phyloP scores from a whole-genome alignment of 768 basidiomycete species.

The Tricholoma terreum region DNA sequence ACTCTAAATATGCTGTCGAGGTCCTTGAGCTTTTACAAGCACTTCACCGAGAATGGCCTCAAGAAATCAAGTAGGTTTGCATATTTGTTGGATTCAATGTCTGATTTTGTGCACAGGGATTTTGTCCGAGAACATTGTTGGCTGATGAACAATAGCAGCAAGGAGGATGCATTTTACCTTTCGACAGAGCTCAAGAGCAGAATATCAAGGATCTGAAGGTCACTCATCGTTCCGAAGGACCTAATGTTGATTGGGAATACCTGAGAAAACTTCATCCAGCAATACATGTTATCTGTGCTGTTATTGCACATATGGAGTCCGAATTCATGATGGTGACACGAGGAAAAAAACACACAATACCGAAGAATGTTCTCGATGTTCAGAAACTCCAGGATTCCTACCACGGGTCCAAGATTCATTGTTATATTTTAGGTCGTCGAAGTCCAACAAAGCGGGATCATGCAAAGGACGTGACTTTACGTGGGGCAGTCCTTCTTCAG shows the following conservation, averaged over 20 bases:
- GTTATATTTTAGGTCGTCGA: too few species aligned
- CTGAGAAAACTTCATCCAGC: constrained; percentile 31
- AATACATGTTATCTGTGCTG: constrained; percentile 23
- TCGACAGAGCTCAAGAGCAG: neutral
- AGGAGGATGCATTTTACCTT: neutral
- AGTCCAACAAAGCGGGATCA: constrained; percentile 7
- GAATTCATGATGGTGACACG: constrained; percentile 20
- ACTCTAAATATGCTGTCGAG: neutral
- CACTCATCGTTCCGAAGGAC: constrained; percentile 30
- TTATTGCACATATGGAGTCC: constrained; percentile 23
- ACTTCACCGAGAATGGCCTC: neutral
- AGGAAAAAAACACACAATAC: constrained; percentile 25
- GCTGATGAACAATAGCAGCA: neutral
- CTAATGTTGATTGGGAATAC: constrained; percentile 29
- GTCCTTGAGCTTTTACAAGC: neutral
- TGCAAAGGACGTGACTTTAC: constrained; percentile 18
- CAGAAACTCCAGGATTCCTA: constrained; percentile 17
- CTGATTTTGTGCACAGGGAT: neutral
- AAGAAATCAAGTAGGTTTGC: neutral
- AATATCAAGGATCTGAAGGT: constrained; percentile 7
- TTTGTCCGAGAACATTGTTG: neutral
- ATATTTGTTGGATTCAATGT: neutral
- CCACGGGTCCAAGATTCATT: constrained; percentile 14
- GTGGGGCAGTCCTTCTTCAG: too few species aligned
- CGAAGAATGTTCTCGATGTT: constrained; percentile 18